phyloP scores from a whole-genome alignment of 2,329 filamentous ascomycete genomes.

The Calcarisporium arbuscula region DNA sequence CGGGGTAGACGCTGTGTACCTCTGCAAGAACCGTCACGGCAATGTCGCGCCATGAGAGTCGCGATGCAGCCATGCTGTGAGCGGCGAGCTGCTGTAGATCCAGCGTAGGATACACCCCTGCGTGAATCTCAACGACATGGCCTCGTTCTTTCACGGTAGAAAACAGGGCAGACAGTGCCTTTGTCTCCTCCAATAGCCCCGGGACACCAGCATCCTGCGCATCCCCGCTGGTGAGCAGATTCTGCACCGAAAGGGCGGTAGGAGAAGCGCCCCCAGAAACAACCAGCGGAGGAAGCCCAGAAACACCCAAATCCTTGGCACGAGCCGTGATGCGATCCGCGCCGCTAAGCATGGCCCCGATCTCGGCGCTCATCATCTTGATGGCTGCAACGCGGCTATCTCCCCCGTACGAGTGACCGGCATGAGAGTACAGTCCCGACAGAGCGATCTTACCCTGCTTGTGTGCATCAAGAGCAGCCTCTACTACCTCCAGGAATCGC shows the following conservation, averaged over 20 bases:
- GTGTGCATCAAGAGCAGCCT: constrained; percentile 24
- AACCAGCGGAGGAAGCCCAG: constrained; percentile 13
- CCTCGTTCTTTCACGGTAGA: constrained; percentile 24
- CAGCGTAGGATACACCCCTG: constrained; percentile 68
- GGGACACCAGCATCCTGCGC: constrained; percentile 6
- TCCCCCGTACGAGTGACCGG: constrained; percentile 61
- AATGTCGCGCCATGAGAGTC: constrained; percentile 48
- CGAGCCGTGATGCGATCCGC: constrained; percentile 14
- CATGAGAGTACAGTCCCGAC: constrained; percentile 66
- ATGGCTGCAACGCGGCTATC: constrained; percentile 24
- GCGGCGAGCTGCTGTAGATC: constrained; percentile 77
- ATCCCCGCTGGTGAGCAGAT: constrained; percentile 11
- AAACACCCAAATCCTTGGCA: constrained; percentile 11
- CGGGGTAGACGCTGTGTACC: constrained; percentile 61
- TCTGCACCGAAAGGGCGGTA: constrained; percentile 42
- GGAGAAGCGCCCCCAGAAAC: constrained; percentile 74
- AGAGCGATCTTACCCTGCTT: constrained; percentile 32
- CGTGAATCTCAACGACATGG: constrained; percentile 61
- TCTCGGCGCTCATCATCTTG: constrained; percentile 22
- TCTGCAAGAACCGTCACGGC: constrained; percentile 66
- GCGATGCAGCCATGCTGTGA: constrained; percentile 43
- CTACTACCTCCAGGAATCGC: constrained; percentile 42
- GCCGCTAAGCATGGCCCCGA: constrained; percentile 19
- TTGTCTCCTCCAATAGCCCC: constrained; percentile 13
- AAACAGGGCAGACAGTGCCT: constrained; percentile 14